A percentile compares a stretch with the other conserved stretches of the same genome.
phyloP scores from a whole-genome alignment of 2,329 filamentous ascomycete genomes.

The Ceratocystis albifundus region DNA sequence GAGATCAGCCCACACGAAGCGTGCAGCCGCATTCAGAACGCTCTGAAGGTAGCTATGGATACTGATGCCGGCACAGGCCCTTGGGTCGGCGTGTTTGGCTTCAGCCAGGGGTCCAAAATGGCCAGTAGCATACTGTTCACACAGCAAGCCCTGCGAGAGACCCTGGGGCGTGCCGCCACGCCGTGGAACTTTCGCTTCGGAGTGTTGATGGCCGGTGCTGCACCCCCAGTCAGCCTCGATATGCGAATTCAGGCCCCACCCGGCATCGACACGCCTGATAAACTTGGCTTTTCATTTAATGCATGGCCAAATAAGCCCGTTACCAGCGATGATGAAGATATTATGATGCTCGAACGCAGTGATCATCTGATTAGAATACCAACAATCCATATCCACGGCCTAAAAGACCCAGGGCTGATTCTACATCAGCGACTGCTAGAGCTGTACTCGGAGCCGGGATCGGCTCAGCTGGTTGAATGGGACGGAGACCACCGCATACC shows the following conservation, averaged over 20 bases:
- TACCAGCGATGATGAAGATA: constrained; percentile 27
- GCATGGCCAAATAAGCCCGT: constrained; percentile 32
- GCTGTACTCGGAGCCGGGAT: constrained; percentile 47
- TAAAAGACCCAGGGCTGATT: constrained; percentile 47
- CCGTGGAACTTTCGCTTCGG: constrained; percentile 45
- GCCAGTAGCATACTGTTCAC: constrained; percentile 47
- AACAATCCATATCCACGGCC: constrained; percentile 57
- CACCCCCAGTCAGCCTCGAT: constrained; percentile 46
- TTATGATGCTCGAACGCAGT: constrained; percentile 27
- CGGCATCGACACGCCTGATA: constrained; percentile 26
- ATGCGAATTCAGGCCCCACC: constrained; percentile 25
- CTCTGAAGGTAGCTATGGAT: constrained; percentile 39
- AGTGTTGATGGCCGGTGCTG: constrained; percentile 50
- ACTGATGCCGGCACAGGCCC: constrained; percentile 44
- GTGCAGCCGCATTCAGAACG: constrained; percentile 33
- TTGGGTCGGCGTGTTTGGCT: constrained; percentile 52
- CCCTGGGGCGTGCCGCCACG: constrained; percentile 28
- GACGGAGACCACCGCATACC: constrained; percentile 60
- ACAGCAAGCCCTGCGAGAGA: constrained; percentile 45
- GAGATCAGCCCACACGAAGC: constrained; percentile 38
- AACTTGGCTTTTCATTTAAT: constrained; percentile 32
- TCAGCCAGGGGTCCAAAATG: constrained; percentile 56
- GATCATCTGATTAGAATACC: constrained; percentile 44
- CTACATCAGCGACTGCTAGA: constrained; percentile 46
- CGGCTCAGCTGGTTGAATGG: constrained; percentile 55